Conservation (phyloP, 139 green algal species). For the Trebouxia sp. region DNA sequence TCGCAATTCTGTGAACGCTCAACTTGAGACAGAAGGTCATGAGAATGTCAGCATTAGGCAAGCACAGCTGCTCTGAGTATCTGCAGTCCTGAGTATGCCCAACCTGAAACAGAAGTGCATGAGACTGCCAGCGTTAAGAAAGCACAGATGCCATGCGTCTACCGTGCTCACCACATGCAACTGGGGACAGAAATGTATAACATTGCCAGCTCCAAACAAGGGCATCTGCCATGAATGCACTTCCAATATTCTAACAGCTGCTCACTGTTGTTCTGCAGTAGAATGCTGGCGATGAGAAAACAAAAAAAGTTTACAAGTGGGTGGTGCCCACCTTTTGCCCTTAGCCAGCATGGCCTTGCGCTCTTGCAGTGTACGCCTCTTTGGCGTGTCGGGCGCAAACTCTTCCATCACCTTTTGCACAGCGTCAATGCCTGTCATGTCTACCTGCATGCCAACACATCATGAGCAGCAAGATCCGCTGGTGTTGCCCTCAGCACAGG, state of each 20-base stretch:
- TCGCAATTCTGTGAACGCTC: neutral
- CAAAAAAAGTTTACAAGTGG: too few species aligned
- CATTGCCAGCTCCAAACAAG: neutral
- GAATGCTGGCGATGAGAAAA: too few species aligned
- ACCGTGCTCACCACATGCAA: neutral
- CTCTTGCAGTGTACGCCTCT: slow-evolving; percentile 10
- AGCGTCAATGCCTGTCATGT: slow-evolving; percentile 23
- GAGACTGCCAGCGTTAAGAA: too few species aligned
- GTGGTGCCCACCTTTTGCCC: slow-evolving; percentile 8
- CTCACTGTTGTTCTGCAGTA: neutral
- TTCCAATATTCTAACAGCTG: neutral
- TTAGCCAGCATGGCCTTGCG: slow-evolving; percentile 16
- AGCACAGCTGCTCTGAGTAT: neutral
- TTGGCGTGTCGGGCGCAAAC: slow-evolving; percentile 28
- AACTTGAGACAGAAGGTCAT: neutral
- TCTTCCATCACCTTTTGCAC: slow-evolving; percentile 25
- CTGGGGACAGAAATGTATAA: neutral
- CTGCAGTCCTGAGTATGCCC: neutral
- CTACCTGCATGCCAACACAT: slow-evolving; percentile 24
- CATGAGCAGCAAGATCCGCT: too few species aligned
- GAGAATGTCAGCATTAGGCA: neutral
- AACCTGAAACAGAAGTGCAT: too few species aligned
- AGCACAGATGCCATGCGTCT: too few species aligned
- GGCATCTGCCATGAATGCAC: neutral
- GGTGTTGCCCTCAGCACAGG: too few species aligned